Percentiles rank a stretch among this genome's conserved stretches.
These are phyloP conservation scores for Penicillium crystallinum DNA, from an alignment of 495 filamentous ascomycete species.

Conservation along the genomic window DNA sequence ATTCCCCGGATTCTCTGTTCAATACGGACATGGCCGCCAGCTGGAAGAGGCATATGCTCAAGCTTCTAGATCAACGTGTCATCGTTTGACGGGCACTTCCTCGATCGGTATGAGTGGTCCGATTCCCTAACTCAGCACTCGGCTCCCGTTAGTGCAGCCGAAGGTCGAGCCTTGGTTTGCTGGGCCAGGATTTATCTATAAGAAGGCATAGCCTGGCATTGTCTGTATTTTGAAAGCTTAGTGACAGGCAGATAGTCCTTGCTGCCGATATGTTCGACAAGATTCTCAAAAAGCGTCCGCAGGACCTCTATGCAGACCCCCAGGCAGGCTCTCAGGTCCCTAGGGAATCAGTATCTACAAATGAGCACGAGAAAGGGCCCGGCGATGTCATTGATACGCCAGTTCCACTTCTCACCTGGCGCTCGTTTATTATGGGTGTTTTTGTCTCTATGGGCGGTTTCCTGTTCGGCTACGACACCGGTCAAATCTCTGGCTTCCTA, in stretches of 20 bases:
- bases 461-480: constrained; percentile 43
- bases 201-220: neutral
- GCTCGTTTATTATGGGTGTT: constrained; percentile 42
- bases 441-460: constrained; percentile 63
- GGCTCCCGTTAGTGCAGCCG: neutral
- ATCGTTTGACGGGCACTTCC: constrained; percentile 11
- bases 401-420: constrained; percentile 33
- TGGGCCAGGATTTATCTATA: constrained; percentile 4
- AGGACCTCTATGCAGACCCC: constrained; percentile 9
- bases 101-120: neutral
- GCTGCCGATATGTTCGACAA: constrained; percentile 17
- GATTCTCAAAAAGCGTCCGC: constrained; percentile 12
- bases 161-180: neutral
- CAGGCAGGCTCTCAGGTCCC: constrained; percentile 1
- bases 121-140: neutral
- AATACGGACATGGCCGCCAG: constrained; percentile 5
- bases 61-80: constrained; percentile 20
- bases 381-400: constrained; percentile 26
- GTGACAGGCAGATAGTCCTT: neutral
- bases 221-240: neutral
- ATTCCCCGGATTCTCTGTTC: constrained; percentile 18
- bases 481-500: constrained; percentile 51
- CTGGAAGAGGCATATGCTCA: neutral
- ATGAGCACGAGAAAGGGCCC: constrained; percentile 18
- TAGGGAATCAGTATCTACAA: constrained; percentile 20